These are phyloP conservation scores for Penicillium roqueforti DNA, from an alignment of 495 filamentous ascomycete species.

Conservation along the genomic window DNA sequence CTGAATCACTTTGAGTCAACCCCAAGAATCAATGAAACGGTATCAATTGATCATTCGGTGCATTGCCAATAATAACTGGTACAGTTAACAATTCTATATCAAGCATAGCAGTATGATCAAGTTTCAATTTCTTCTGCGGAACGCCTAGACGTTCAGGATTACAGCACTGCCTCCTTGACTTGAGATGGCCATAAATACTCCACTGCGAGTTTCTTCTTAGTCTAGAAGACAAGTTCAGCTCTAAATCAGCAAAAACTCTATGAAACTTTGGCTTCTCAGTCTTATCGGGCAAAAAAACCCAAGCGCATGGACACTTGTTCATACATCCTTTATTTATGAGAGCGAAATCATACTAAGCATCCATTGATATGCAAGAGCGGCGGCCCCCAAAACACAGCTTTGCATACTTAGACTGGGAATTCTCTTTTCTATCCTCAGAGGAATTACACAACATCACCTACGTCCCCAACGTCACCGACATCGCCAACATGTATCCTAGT, in stretches of 20 bases:
- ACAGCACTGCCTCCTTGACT: conserved; percentile 23
- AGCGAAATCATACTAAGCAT: neutral
- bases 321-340: neutral
- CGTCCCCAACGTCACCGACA: neutral
- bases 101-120: conserved; percentile 14
- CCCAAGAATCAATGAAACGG: neutral
- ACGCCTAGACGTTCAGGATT: conserved; percentile 12
- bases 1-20: conserved; percentile 1
- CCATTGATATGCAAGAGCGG: conserved; percentile 1
- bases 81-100: neutral
- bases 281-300: neutral
- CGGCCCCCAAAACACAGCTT: neutral
- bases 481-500: conserved; percentile 6
- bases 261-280: conserved; percentile 1
- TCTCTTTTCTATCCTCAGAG: neutral
- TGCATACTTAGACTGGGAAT: neutral
- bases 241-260: conserved; percentile 1
- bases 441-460: neutral
- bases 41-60: neutral
- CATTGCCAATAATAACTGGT: conserved; percentile 1
- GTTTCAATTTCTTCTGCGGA: conserved; percentile 14
- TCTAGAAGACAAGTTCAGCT: neutral
- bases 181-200: neutral
- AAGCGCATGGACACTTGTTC: neutral
- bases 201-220: neutral